Conservation (phyloP, 2,329 filamentous ascomycete genomes). For the Fusarium liriodendri region DNA sequence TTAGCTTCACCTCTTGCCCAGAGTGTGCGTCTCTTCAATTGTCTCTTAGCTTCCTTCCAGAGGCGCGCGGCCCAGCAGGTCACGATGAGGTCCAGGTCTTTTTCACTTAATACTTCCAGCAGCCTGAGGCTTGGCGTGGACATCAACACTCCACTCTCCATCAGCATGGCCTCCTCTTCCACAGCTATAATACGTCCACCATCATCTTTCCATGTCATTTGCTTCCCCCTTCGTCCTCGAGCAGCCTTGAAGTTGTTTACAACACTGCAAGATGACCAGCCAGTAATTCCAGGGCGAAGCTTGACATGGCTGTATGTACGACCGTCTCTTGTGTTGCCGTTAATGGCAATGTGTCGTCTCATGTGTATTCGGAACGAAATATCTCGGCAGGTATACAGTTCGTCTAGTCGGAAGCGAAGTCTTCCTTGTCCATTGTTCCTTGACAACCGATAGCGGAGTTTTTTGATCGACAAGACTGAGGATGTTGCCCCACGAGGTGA, state of each 20-base stretch:
- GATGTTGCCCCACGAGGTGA: not conserved
- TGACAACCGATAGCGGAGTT: not conserved
- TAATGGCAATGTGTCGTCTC: not conserved
- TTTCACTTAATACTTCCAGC: not conserved
- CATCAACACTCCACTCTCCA: not conserved
- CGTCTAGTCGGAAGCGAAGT: not conserved
- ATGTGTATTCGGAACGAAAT: not conserved
- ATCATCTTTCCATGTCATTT: not conserved
- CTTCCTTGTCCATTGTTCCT: not conserved
- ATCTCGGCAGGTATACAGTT: not conserved
- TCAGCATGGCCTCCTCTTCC: not conserved
- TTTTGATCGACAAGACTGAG: not conserved
- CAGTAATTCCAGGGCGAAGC: not conserved
- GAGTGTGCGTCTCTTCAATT: not conserved
- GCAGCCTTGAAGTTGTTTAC: not conserved
- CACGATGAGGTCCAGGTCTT: not conserved
- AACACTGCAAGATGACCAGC: not conserved
- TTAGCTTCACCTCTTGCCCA: not conserved
- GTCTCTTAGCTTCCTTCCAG: not conserved
- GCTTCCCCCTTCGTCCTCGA: not conserved
- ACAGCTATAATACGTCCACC: not conserved
- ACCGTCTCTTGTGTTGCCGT: not conserved
- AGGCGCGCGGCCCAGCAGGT: not conserved
- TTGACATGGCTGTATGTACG: not conserved
- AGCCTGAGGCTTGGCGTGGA: not conserved